These are phyloP conservation scores for Pholiota microspora DNA, from an alignment of 768 basidiomycete genomes.

Conservation along the genomic window DNA sequence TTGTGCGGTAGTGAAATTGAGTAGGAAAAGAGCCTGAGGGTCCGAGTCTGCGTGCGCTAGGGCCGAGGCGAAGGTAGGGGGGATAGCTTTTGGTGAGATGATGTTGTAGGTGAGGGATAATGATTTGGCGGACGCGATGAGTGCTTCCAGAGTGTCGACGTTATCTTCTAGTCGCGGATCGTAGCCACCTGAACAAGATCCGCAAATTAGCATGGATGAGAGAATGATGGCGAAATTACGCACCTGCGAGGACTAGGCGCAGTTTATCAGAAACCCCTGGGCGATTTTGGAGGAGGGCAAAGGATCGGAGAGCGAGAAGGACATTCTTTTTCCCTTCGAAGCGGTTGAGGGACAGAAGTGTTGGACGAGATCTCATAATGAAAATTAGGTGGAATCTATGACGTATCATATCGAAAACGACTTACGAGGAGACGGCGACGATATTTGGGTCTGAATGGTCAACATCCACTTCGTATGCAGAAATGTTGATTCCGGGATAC, in stretches of 20 bases:
- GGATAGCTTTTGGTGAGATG: constrained; percentile 45
- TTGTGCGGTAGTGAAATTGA: constrained; percentile 86
- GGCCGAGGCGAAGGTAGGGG: constrained; percentile 27
- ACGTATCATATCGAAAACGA: constrained; percentile 12
- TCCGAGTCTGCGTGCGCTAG: constrained; percentile 36
- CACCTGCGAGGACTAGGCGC: constrained; percentile 81
- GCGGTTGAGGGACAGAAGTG: constrained; percentile 86
- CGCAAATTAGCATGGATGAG: background rate
- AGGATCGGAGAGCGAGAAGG: constrained; percentile 76
- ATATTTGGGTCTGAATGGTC: constrained; percentile 50
- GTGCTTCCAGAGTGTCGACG: constrained; percentile 57
- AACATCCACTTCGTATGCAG: constrained; percentile 58
- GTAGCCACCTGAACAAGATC: constrained; percentile 68
- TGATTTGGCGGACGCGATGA: constrained; percentile 57
- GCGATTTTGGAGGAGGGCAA: constrained; percentile 48
- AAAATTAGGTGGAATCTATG: background rate
- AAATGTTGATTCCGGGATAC: constrained; percentile 92
- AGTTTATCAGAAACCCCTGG: constrained; percentile 32
- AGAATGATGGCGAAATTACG: constrained; percentile 7
- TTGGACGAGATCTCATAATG: constrained; percentile 55
- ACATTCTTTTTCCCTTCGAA: constrained; percentile 96
- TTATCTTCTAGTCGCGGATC: constrained; percentile 89
- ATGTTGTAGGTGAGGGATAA: constrained; percentile 59
- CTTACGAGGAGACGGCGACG: constrained; percentile 56
- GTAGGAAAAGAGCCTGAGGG: constrained; percentile 80